Evolutionary conservation across 306 rosid genomes (phyloP).

Genomic region (Benincasa hispida): DNA sequence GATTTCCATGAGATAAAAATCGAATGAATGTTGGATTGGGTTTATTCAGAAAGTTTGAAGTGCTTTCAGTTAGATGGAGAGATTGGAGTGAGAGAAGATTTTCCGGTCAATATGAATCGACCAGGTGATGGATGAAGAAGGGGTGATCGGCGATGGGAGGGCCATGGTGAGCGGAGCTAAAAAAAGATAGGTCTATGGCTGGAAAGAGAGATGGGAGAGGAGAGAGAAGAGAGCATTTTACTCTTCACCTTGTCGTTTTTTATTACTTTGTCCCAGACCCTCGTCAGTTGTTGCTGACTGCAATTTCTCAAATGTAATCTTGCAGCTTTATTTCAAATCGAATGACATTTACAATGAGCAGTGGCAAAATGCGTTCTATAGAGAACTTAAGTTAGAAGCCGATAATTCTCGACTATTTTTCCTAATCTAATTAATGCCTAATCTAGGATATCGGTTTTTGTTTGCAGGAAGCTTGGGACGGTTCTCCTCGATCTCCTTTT

Average conservation of each 20-base stretch:
- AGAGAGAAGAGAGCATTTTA: too few species aligned
- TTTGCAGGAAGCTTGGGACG: not conserved
- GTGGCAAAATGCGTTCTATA: constrained; percentile 77
- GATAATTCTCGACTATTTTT: not conserved
- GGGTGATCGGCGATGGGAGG: too few species aligned
- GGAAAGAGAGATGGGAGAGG: too few species aligned
- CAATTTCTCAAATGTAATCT: not conserved
- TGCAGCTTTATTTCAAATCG: constrained; percentile 82
- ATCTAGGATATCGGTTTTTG: not conserved
- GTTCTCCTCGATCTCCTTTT: not conserved
- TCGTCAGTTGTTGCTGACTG: not conserved
- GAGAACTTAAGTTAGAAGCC: not conserved
- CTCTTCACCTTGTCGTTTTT: not conserved
- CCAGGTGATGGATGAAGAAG: too few species aligned
- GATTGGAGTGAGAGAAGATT: too few species aligned
- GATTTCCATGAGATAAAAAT: too few species aligned
- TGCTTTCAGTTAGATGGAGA: too few species aligned
- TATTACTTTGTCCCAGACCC: not conserved
- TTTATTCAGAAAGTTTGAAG: too few species aligned
- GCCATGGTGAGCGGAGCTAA: too few species aligned
- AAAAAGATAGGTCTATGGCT: too few species aligned
- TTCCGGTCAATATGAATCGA: too few species aligned
- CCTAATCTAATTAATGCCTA: not conserved
- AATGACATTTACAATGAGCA: constrained; percentile 73
- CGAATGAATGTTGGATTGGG: too few species aligned